A percentile compares a stretch with the other conserved stretches of the same genome.
These are phyloP conservation scores for Fusarium secorum DNA, from an alignment of 2,329 filamentous ascomycete species.

Conservation along the genomic window DNA sequence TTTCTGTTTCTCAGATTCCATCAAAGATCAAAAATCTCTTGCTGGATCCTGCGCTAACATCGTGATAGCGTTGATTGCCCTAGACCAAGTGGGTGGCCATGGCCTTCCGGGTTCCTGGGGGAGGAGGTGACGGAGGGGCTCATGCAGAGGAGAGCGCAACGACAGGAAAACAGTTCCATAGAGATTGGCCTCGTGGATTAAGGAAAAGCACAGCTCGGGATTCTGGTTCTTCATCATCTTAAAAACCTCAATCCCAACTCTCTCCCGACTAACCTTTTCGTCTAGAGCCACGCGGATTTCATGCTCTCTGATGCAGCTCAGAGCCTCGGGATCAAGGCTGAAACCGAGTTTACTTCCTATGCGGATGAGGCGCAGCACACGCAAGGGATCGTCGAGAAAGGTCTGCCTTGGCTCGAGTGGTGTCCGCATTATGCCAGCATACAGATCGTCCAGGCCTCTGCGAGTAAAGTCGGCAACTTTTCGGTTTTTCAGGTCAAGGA, in stretches of 20 bases:
- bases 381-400: not conserved
- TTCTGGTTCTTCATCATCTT: not conserved
- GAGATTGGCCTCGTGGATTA: not conserved
- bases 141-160: not conserved
- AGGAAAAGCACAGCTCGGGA: not conserved
- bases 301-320: not conserved
- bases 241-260: not conserved
- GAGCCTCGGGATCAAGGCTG: not conserved
- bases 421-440: not conserved
- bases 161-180: not conserved
- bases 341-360: not conserved
- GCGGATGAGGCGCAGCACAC: not conserved
- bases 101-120: not conserved
- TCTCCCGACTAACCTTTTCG: not conserved
- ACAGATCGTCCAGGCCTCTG: not conserved
- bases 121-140: not conserved
- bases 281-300: not conserved
- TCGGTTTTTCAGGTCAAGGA: not conserved
- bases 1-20: not conserved
- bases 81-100: not conserved
- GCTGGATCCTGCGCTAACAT: not conserved
- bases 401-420: not conserved
- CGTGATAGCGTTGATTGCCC: not conserved
- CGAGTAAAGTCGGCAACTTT: not conserved
- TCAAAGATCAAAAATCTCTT: not conserved